phyloP scores from a whole-genome alignment of 129 eudicot species.

The Kitagawia praeruptora region DNA sequence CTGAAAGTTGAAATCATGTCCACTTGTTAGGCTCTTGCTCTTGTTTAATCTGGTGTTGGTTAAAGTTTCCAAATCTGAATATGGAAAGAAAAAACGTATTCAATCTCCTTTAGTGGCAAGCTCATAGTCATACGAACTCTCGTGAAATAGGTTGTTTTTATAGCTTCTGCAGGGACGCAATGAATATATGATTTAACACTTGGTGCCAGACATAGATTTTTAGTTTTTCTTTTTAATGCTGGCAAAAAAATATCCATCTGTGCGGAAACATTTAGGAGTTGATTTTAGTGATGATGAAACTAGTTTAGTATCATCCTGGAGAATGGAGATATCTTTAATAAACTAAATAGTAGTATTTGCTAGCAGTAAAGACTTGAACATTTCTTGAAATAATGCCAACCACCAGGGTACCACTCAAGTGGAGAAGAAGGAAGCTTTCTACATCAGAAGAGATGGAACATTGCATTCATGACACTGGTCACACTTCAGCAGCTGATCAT shows the following conservation, averaged over 20 bases:
- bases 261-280: not conserved
- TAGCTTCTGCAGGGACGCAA: not conserved
- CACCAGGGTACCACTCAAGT: not conserved
- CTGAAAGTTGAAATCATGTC: not conserved
- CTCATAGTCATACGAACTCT: not conserved
- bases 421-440: not conserved
- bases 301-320: not conserved
- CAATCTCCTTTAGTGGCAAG: not conserved
- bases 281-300: not conserved
- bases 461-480: not conserved
- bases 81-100: not conserved
- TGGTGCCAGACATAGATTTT: not conserved
- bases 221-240: not conserved
- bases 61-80: not conserved
- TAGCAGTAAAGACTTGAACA: not conserved
- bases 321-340: not conserved
- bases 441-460: not conserved
- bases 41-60: not conserved
- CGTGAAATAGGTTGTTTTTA: not conserved
- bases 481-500: not conserved
- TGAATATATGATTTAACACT: not conserved
- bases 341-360: not conserved
- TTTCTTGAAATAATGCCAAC: not conserved
- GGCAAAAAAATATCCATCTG: not conserved
- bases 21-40: not conserved